These are phyloP conservation scores for Cochlearia excelsa DNA, from an alignment of 345 rosid species.

Conservation along the genomic window DNA sequence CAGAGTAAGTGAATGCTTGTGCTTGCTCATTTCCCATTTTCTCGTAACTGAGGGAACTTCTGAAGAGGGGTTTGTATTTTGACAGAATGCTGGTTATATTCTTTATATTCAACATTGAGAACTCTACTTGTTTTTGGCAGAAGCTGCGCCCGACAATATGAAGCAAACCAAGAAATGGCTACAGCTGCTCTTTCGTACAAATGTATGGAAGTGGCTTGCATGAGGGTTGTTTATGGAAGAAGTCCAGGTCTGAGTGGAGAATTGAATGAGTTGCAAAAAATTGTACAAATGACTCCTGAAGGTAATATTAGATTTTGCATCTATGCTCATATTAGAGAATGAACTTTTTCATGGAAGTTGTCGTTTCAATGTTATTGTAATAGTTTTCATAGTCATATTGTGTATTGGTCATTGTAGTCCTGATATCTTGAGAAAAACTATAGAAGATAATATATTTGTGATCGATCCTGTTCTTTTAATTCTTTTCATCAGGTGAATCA, in stretches of 20 bases:
- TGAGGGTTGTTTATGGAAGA: conserved; percentile 59
- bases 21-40: conserved; percentile 15
- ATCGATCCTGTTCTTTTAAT: conserved; percentile 13
- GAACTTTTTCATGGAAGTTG: conserved; percentile 12
- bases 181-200: conserved; percentile 83
- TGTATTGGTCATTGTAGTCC: too few species aligned
- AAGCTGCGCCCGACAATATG: conserved; percentile 70
- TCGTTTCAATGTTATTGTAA: conserved; percentile 12
- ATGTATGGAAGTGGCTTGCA: conserved; percentile 75
- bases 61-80: conserved; percentile 17
- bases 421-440: too few species aligned
- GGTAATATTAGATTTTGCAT: conserved; percentile 44
- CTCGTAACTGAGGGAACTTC: conserved; percentile 6
- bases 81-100: conserved; percentile 10
- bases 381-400: too few species aligned
- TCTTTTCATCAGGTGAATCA: conserved; percentile 69
- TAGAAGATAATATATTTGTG: too few species aligned
- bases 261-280: conserved; percentile 50
- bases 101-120: conserved; percentile 16
- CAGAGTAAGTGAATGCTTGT: conserved; percentile 49
- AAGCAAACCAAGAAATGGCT: conserved; percentile 55
- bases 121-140: conserved; percentile 41
- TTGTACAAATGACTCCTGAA: conserved; percentile 46
- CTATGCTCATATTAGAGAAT: conserved; percentile 9
- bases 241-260: conserved; percentile 45